Conservation (phyloP, 257 asterid species). For the Knoxia roxburghii region DNA sequence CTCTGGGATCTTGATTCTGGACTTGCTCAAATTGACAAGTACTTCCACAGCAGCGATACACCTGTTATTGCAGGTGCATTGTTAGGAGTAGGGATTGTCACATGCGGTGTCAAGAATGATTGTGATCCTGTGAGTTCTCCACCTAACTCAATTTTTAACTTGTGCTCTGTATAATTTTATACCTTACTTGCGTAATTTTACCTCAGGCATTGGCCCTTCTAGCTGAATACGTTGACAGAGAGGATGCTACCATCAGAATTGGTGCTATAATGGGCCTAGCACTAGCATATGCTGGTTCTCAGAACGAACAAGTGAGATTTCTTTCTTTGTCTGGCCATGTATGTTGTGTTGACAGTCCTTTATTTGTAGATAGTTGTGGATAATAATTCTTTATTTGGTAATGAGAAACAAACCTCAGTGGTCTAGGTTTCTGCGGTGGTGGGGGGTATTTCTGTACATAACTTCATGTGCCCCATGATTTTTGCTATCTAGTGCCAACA, state of each 20-base stretch:
- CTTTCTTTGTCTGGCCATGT: background rate
- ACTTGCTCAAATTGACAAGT: constrained; percentile 90
- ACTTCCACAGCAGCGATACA: constrained; percentile 72
- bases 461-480: background rate
- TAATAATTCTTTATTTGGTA: background rate
- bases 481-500: background rate
- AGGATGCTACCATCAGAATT: constrained; percentile 67
- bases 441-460: background rate
- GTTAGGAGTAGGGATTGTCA: constrained; percentile 89
- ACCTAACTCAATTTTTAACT: background rate
- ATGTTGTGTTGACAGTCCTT: background rate
- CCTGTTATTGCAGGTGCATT: constrained; percentile 81
- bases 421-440: background rate
- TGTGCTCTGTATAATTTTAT: background rate
- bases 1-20: constrained; percentile 98
- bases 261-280: constrained; percentile 99
- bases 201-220: constrained; percentile 87
- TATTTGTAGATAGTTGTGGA: background rate
- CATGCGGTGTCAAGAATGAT: constrained; percentile 67
- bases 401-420: background rate
- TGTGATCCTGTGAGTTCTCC: constrained; percentile 81
- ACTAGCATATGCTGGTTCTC: constrained; percentile 96
- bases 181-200: constrained; percentile 9
- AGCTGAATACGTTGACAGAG: constrained; percentile 67
- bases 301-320: constrained; percentile 62